Conservation (phyloP, 768 basidiomycete species). For the Roridomyces roridus region DNA sequence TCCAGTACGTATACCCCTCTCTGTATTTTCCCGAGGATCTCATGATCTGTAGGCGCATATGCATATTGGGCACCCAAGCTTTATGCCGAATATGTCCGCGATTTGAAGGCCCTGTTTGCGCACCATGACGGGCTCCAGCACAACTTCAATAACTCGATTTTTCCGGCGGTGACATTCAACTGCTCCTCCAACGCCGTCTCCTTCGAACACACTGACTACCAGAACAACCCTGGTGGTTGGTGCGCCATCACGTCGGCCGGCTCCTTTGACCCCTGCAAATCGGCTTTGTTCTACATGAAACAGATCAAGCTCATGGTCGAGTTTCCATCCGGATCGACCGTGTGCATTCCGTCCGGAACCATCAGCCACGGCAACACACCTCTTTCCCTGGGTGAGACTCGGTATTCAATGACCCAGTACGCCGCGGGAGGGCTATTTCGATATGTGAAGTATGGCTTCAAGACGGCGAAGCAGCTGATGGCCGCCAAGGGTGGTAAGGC, state of each 20-base stretch:
- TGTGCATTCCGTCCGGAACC: slow-evolving; percentile 24
- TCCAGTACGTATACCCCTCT: not conserved
- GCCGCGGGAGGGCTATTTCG: slow-evolving; percentile 25
- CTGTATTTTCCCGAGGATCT: not conserved
- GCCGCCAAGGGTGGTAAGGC: not conserved
- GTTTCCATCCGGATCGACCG: slow-evolving; percentile 24
- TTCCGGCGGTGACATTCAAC: slow-evolving; percentile 23
- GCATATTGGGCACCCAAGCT: not conserved
- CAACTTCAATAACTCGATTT: slow-evolving; percentile 20
- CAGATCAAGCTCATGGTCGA: slow-evolving; percentile 22
- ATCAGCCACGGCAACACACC: slow-evolving; percentile 24
- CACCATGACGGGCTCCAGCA: not conserved
- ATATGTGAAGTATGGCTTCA: slow-evolving; percentile 26
- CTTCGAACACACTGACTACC: slow-evolving; percentile 12
- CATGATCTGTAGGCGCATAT: not conserved
- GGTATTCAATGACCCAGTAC: slow-evolving; percentile 27
- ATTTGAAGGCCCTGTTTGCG: not conserved
- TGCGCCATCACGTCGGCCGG: slow-evolving; percentile 25
- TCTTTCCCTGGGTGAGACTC: slow-evolving; percentile 14
- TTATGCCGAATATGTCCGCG: not conserved
- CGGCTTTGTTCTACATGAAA: slow-evolving; percentile 24
- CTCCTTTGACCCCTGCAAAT: slow-evolving; percentile 18
- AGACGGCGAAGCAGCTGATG: not conserved
- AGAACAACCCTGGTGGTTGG: slow-evolving; percentile 5
- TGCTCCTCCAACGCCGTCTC: slow-evolving; percentile 12